Evolutionary conservation across 2,329 filamentous ascomycete species (phyloP).

Genomic region (Alternaria burnsii): DNA sequence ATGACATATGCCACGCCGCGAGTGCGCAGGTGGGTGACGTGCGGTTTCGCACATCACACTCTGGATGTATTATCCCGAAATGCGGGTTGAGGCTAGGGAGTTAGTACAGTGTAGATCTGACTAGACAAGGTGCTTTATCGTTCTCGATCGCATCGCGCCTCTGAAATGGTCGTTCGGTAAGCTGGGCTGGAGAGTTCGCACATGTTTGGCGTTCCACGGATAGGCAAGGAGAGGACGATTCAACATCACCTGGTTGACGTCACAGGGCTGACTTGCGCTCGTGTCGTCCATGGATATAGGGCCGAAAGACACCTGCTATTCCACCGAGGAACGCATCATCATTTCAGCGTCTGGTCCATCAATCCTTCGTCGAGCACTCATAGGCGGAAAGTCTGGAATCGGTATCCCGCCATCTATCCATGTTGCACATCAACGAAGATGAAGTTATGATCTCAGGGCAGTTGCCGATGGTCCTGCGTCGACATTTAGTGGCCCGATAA

Average conservation of each 20-base stretch:
- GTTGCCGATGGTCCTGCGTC: conserved; percentile 1
- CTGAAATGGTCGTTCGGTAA: neutral
- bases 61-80: conserved; percentile 5
- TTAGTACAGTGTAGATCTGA: neutral
- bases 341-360: neutral
- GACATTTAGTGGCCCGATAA: conserved; percentile 3
- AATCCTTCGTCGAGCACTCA: neutral
- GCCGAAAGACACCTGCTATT: conserved; percentile 6
- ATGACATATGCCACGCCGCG: conserved; percentile 1
- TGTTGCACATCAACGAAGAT: conserved; percentile 6
- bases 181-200: neutral
- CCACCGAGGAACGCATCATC: neutral
- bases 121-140: neutral
- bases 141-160: neutral
- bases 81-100: neutral
- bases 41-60: neutral
- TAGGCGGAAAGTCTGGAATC: conserved; percentile 8
- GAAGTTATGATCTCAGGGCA: neutral
- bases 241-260: conserved; percentile 8
- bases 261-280: conserved; percentile 9
- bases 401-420: conserved; percentile 9
- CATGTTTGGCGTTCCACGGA: neutral
- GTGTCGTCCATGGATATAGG: conserved; percentile 17
- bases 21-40: neutral
- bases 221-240: neutral